A percentile compares a stretch with the other conserved stretches of the same genome.
Conservation (phyloP, 2,329 filamentous ascomycete species). For the Penicillium sp. region DNA sequence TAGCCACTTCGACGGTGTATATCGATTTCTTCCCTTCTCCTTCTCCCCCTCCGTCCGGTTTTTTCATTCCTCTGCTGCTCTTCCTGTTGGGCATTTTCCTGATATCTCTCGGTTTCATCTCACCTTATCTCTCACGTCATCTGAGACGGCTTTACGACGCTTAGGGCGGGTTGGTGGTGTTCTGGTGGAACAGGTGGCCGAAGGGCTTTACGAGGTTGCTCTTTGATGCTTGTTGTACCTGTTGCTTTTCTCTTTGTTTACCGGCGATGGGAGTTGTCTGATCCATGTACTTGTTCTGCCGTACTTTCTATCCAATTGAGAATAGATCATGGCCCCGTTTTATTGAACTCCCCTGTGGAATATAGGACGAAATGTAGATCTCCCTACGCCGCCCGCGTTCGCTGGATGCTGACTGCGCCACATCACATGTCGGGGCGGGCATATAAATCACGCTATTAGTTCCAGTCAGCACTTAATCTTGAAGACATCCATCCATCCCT, state of each 20-base stretch:
- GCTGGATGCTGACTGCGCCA: too few relatives aligned
- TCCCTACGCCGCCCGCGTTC: too few relatives aligned
- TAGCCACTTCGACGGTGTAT: slow-evolving; percentile 34
- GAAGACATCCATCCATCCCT: background rate
- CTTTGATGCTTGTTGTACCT: slow-evolving; percentile 32
- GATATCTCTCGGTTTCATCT: slow-evolving; percentile 32
- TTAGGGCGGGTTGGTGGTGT: slow-evolving; percentile 32
- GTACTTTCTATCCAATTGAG: slow-evolving; percentile 19
- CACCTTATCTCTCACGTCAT: slow-evolving; percentile 31
- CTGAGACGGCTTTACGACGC: slow-evolving; percentile 27
- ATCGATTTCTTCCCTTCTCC: slow-evolving; percentile 20
- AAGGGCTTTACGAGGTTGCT: slow-evolving; percentile 30
- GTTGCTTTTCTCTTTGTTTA: slow-evolving; percentile 14
- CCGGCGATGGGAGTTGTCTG: slow-evolving; percentile 2
- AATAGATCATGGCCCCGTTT: slow-evolving; percentile 15
- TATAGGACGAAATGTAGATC: too few relatives aligned
- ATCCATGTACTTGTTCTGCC: slow-evolving; percentile 18
- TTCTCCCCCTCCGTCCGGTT: slow-evolving; percentile 35
- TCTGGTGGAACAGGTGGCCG: slow-evolving; percentile 33
- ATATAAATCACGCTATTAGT: background rate
- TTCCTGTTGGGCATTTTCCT: slow-evolving; percentile 25
- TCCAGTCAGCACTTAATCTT: background rate
- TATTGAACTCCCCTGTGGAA: background rate
- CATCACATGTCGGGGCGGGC: background rate
- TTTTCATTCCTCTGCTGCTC: slow-evolving; percentile 32